Conservation (phyloP, 768 basidiomycete species). For the Macrocybe gigantea region DNA sequence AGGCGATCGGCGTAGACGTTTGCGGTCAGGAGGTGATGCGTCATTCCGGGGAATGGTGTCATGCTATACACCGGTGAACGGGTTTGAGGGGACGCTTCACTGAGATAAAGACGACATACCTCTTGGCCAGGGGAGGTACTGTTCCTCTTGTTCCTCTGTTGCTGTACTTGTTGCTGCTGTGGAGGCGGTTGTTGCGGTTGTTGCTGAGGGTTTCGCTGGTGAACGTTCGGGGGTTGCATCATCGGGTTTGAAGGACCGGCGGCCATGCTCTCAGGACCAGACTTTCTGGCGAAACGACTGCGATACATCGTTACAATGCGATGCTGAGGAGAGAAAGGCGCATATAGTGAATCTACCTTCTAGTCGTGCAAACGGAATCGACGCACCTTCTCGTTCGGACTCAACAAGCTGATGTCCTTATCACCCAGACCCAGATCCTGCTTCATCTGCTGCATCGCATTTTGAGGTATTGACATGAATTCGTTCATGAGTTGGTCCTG, state of each 20-base stretch:
- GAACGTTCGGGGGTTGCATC: slow-evolving; percentile 22
- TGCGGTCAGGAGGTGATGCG: slow-evolving; percentile 51
- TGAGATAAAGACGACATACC: slow-evolving; percentile 22
- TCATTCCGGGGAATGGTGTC: slow-evolving; percentile 43
- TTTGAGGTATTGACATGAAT: no score
- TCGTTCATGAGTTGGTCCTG: no score
- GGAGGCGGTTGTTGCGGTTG: slow-evolving; percentile 15
- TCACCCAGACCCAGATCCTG: slow-evolving; percentile 36
- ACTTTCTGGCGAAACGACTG: slow-evolving; percentile 20
- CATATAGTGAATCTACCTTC: slow-evolving; percentile 1
- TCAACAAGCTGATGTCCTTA: slow-evolving; percentile 39
- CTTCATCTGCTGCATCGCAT: slow-evolving; percentile 20
- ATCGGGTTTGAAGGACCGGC: slow-evolving; percentile 37
- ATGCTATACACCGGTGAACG: slow-evolving; percentile 21
- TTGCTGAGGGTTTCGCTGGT: slow-evolving; percentile 21
- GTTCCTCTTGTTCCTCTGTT: slow-evolving; percentile 39
- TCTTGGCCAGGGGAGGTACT: slow-evolving; percentile 64
- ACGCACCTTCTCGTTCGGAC: slow-evolving; percentile 57
- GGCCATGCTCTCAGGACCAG: slow-evolving; percentile 29
- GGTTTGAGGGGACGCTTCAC: slow-evolving; percentile 1
- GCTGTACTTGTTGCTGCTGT: slow-evolving; percentile 19
- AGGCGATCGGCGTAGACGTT: slow-evolving; percentile 48
- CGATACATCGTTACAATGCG: slow-evolving; percentile 21
- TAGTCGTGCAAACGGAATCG: slow-evolving; percentile 3
- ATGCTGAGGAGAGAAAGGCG: slow-evolving; percentile 19